phyloP scores from a whole-genome alignment of 208 protist species.

The Herpetomonas samuelpessoai region DNA sequence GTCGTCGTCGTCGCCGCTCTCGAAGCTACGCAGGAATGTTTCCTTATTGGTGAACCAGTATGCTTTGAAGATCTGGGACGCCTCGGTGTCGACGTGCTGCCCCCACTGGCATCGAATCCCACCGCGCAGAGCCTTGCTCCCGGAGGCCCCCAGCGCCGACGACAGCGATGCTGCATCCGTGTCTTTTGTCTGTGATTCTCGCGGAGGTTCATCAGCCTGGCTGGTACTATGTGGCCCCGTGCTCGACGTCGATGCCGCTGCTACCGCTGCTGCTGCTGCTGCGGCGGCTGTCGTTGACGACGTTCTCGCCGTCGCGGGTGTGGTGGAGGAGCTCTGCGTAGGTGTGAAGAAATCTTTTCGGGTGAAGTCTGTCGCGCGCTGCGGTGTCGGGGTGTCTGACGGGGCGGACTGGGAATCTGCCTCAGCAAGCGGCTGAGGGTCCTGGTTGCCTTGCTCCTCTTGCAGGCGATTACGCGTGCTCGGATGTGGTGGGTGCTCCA shows the following conservation, averaged over 20 bases:
- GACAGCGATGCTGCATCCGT: not conserved
- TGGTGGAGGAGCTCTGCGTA: not conserved
- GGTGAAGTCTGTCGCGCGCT: constrained; percentile 8
- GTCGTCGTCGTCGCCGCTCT: constrained; percentile 1
- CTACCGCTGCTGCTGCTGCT: not conserved
- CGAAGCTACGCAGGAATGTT: constrained; percentile 12
- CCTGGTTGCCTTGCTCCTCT: too few species aligned
- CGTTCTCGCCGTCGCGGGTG: not conserved
- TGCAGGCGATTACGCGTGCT: too few species aligned
- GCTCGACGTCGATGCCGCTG: not conserved
- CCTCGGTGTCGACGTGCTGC: constrained; percentile 21
- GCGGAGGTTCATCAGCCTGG: not conserved
- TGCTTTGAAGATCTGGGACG: constrained; percentile 27
- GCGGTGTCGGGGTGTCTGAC: not conserved
- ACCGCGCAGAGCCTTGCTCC: constrained; percentile 19
- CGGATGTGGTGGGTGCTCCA: not conserved
- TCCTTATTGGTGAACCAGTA: constrained; percentile 19
- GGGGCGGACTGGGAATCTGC: not conserved
- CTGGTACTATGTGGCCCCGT: not conserved
- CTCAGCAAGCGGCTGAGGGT: not conserved
- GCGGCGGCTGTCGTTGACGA: not conserved
- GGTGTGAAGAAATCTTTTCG: constrained; percentile 14
- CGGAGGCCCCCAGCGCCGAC: not conserved
- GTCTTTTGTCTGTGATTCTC: too few species aligned
- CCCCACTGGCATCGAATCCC: constrained; percentile 47